Conservation (phyloP, 345 rosid genomes). For the Gossypium raimondii region DNA sequence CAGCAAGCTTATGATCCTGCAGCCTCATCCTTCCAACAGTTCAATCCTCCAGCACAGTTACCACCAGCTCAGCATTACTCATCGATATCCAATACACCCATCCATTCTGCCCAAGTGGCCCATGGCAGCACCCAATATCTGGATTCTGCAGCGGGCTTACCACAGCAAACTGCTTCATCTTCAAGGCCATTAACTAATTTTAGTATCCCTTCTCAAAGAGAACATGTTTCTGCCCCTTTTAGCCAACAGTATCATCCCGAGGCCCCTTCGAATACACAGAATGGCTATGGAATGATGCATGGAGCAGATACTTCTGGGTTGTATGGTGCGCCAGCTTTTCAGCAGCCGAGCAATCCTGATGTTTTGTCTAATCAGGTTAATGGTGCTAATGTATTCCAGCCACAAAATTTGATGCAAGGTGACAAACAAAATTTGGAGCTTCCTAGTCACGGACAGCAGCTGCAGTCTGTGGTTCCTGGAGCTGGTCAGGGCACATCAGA, state of each 20-base stretch:
- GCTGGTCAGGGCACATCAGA: conserved; percentile 46
- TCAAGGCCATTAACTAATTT: conserved; percentile 36
- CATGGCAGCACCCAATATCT: conserved; percentile 40
- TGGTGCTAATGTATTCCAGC: conserved; percentile 38
- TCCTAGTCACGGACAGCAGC: conserved; percentile 55
- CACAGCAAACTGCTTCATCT: conserved; percentile 42
- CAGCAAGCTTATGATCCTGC: conserved; percentile 37
- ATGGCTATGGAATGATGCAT: conserved; percentile 41
- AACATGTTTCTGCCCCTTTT: conserved; percentile 47
- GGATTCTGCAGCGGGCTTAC: conserved; percentile 39
- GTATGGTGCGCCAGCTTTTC: conserved; percentile 37
- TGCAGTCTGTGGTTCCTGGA: conserved; percentile 36
- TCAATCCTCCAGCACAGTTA: conserved; percentile 37
- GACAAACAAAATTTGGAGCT: conserved; percentile 41
- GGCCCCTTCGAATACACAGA: conserved; percentile 34
- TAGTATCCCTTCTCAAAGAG: conserved; percentile 45
- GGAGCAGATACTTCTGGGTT: conserved; percentile 41
- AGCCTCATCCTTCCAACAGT: conserved; percentile 45
- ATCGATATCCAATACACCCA: conserved; percentile 32
- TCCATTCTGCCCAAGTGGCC: conserved; percentile 38
- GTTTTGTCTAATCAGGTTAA: conserved; percentile 44
- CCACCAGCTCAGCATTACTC: conserved; percentile 45
- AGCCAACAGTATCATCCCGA: conserved; percentile 58
- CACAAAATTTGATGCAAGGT: conserved; percentile 40
- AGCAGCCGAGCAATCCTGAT: conserved; percentile 36